Percentiles rank a stretch among this genome's conserved stretches.
phyloP scores from a whole-genome alignment of 805 yeast species.

The Starmerella bombicola region DNA sequence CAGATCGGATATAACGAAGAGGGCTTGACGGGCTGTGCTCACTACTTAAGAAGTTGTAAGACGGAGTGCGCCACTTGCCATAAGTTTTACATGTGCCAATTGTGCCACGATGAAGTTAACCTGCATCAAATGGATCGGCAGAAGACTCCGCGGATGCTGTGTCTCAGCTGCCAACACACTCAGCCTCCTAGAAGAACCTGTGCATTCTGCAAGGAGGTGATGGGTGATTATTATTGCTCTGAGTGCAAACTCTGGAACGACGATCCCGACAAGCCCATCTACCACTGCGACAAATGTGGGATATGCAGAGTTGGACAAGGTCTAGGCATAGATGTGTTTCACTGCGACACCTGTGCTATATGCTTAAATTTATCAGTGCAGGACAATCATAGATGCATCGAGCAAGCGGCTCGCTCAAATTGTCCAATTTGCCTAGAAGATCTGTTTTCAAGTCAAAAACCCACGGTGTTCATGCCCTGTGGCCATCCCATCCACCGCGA shows the following conservation, averaged over 20 bases:
- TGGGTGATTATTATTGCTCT: constrained; percentile 68
- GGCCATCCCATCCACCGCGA: constrained; percentile 87
- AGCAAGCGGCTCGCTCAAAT: constrained; percentile 75
- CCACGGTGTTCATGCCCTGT: constrained; percentile 84
- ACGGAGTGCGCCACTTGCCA: constrained; percentile 65
- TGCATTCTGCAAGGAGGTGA: constrained; percentile 47
- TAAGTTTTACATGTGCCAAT: constrained; percentile 68
- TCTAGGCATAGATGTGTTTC: constrained; percentile 77
- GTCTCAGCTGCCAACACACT: constrained; percentile 67
- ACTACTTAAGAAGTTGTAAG: constrained; percentile 74
- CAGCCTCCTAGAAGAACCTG: constrained; percentile 66
- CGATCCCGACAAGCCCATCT: constrained; percentile 58
- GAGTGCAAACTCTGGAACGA: constrained; percentile 74
- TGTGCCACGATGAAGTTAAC: constrained; percentile 66
- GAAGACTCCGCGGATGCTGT: constrained; percentile 54
- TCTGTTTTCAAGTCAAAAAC: constrained; percentile 67
- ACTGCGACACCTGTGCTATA: constrained; percentile 79
- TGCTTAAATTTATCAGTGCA: constrained; percentile 71
- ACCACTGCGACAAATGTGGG: constrained; percentile 88
- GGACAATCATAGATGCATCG: constrained; percentile 70
- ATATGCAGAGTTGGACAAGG: constrained; percentile 87
- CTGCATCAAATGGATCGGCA: constrained; percentile 46
- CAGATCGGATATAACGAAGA: constrained; percentile 29
- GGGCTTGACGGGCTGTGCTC: constrained; percentile 58
- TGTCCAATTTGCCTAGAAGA: constrained; percentile 91